phyloP scores from a whole-genome alignment of 441 rosid genomes.

The Pelargonium cotyledonis region DNA sequence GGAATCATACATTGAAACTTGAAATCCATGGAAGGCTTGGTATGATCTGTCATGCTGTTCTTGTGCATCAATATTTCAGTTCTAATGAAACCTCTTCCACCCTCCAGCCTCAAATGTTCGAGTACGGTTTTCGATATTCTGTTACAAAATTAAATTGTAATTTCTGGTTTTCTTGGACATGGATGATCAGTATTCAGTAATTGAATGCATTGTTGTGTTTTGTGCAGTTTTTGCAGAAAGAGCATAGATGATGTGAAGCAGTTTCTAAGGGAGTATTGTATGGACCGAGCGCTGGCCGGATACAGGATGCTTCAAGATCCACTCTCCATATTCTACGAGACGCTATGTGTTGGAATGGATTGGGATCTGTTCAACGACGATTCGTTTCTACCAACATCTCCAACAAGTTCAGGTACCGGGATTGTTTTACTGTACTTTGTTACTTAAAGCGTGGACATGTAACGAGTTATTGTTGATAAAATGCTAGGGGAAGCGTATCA shows the following conservation, averaged over 20 bases:
- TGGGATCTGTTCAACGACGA: slow-evolving; percentile 22
- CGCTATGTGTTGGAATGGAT: slow-evolving; percentile 35
- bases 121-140: slow-evolving; percentile 30
- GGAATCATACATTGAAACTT: slow-evolving; percentile 28
- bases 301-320: slow-evolving; percentile 39
- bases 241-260: slow-evolving; percentile 38
- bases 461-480: background rate
- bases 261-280: slow-evolving; percentile 42
- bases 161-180: background rate
- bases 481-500: slow-evolving; percentile 8
- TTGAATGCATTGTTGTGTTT: background rate
- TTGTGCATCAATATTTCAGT: slow-evolving; percentile 19
- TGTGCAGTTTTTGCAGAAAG: slow-evolving; percentile 35
- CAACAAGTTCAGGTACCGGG: slow-evolving; percentile 20
- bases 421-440: background rate
- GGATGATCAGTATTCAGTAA: background rate
- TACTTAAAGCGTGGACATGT: background rate
- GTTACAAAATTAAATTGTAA: background rate
- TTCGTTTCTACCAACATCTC: slow-evolving; percentile 11
- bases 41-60: slow-evolving; percentile 48
- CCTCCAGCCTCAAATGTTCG: slow-evolving; percentile 26
- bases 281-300: slow-evolving; percentile 31
- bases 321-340: slow-evolving; percentile 41
- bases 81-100: background rate
- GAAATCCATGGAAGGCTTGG: slow-evolving; percentile 63